Evolutionary conservation across 2,329 filamentous ascomycete species (phyloP).

Genomic region (Acrocalymma vagum): DNA sequence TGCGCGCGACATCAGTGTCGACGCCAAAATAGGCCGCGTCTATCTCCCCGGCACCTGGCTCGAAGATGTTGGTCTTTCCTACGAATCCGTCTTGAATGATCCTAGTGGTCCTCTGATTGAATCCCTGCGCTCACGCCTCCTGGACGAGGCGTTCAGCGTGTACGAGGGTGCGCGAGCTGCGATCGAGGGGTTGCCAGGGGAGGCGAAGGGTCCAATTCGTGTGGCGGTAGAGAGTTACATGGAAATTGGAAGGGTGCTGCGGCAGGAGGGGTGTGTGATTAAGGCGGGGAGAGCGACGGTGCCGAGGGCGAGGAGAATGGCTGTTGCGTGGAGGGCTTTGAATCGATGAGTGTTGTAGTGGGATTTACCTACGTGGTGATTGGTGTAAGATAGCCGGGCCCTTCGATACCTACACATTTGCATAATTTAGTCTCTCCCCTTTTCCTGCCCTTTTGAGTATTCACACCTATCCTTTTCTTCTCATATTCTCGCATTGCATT

Average conservation of each 20-base stretch:
- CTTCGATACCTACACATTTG: too few species aligned
- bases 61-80: conserved; percentile 62
- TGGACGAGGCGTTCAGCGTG: conserved; percentile 68
- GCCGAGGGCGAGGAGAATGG: conserved; percentile 57
- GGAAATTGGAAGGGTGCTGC: conserved; percentile 74
- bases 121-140: conserved; percentile 60
- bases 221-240: conserved; percentile 80
- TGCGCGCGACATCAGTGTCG: conserved; percentile 74
- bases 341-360: conserved; percentile 23
- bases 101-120: conserved; percentile 60
- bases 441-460: too few species aligned
- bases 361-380: too few species aligned
- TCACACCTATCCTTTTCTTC: too few species aligned
- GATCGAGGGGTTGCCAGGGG: conserved; percentile 68
- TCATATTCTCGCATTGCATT: too few species aligned
- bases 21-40: conserved; percentile 71
- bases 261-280: conserved; percentile 54
- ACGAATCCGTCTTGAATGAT: conserved; percentile 62
- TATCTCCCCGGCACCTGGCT: conserved; percentile 75
- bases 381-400: too few species aligned
- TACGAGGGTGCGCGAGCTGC: conserved; percentile 64
- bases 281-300: conserved; percentile 58
- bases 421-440: too few species aligned
- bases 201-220: conserved; percentile 69
- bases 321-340: conserved; percentile 67